These are phyloP conservation scores for Carex myosuroides DNA, from an alignment of 176 grass and related monocot species.

Conservation along the genomic window DNA sequence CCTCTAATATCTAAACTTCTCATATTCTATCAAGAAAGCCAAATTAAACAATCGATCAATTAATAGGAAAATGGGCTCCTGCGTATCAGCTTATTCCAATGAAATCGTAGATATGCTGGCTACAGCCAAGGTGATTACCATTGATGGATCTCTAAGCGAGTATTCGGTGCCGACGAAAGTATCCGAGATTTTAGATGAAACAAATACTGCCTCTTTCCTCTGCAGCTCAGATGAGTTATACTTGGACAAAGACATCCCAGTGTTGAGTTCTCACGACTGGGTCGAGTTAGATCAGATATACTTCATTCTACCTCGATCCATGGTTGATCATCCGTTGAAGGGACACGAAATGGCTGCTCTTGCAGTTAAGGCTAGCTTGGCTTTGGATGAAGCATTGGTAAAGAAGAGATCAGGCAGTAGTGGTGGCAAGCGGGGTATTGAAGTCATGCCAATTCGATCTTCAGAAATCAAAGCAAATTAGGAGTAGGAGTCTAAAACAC, in stretches of 20 bases:
- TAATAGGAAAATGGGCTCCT: constrained; percentile 42
- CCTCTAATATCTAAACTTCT: neutral
- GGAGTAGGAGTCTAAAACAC: neutral
- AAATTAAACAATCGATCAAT: neutral
- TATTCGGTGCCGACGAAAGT: constrained; percentile 22
- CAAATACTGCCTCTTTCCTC: constrained; percentile 24
- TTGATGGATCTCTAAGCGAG: constrained; percentile 40
- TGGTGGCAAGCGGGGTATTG: neutral
- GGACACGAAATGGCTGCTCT: constrained; percentile 52
- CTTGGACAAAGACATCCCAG: constrained; percentile 26
- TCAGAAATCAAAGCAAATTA: neutral
- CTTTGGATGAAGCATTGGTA: neutral
- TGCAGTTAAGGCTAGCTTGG: constrained; percentile 40
- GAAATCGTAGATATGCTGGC: too few relatives aligned
- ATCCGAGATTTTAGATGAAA: constrained; percentile 23
- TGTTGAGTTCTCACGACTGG: constrained; percentile 16
- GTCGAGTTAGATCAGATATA: constrained; percentile 46
- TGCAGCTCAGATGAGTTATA: constrained; percentile 70
- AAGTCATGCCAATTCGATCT: neutral
- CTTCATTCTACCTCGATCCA: constrained; percentile 41
- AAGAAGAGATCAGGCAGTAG: neutral
- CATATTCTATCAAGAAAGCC: neutral
- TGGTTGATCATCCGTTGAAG: constrained; percentile 25
- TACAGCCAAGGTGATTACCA: constrained; percentile 42
- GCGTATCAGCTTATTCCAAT: constrained; percentile 22